Percentiles rank a stretch among this genome's conserved stretches.
phyloP scores from a whole-genome alignment of 768 basidiomycete genomes.

The Mycena rosella region DNA sequence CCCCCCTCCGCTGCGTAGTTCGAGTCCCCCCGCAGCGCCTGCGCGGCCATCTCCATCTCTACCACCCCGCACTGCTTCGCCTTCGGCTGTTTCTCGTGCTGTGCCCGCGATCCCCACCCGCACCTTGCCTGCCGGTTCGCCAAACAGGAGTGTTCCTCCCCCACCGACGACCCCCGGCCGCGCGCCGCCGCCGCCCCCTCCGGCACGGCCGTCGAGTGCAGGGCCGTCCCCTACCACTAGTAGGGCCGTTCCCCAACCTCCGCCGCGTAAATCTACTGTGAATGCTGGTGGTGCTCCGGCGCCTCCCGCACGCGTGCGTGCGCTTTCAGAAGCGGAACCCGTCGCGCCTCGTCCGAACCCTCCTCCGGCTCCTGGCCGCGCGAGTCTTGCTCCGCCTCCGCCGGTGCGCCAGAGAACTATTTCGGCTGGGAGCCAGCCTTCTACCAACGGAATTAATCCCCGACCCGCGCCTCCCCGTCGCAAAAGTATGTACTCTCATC shows the following conservation, averaged over 20 bases:
- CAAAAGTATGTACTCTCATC: conserved; percentile 57
- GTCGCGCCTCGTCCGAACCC: conserved; percentile 49
- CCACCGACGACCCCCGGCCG: conserved; percentile 53
- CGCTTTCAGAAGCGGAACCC: conserved; percentile 59
- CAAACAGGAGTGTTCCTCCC: conserved; percentile 51
- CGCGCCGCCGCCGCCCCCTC: conserved; percentile 59
- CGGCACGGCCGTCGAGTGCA: conserved; percentile 56
- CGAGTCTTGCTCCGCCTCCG: conserved; percentile 43
- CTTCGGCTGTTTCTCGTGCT: conserved; percentile 41
- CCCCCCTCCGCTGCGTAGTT: conserved; percentile 51
- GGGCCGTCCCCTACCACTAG: conserved; percentile 43
- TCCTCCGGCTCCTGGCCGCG: conserved; percentile 44
- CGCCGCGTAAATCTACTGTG: conserved; percentile 45
- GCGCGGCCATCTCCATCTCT: conserved; percentile 58
- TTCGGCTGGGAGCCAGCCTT: conserved; percentile 38
- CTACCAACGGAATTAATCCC: conserved; percentile 28
- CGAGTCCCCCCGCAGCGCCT: conserved; percentile 50
- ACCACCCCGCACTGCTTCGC: conserved; percentile 52
- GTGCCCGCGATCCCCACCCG: conserved; percentile 51
- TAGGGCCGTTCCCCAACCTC: conserved; percentile 58
- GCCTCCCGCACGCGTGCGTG: conserved; percentile 54
- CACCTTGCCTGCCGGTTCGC: conserved; percentile 37
- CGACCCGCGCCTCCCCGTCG: conserved; percentile 55
- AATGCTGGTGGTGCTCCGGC: conserved; percentile 38
- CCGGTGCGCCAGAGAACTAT: conserved; percentile 37